Evolutionary conservation across 2,329 filamentous ascomycete genomes (phyloP).

Genomic region (Fusarium siculi): DNA sequence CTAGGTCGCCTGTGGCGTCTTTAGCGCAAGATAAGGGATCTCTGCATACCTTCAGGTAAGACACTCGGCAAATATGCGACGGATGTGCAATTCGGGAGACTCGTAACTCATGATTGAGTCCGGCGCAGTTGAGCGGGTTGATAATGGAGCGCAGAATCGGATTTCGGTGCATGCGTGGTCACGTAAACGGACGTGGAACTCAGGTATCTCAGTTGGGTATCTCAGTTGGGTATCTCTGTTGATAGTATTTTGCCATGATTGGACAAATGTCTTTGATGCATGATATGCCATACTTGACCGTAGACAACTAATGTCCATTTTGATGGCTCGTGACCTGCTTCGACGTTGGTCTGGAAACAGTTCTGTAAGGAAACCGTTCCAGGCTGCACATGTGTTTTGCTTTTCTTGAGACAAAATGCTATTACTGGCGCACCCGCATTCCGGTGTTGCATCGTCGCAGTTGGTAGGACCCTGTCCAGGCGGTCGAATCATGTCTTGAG

Average conservation of each 20-base stretch:
- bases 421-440: background rate
- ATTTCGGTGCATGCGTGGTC: background rate
- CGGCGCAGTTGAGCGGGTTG: background rate
- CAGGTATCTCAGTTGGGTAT: slow-evolving; percentile 17
- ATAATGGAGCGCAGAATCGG: background rate
- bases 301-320: background rate
- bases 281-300: background rate
- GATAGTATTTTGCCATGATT: background rate
- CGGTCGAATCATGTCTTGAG: slow-evolving; percentile 24
- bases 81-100: background rate
- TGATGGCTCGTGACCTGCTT: background rate
- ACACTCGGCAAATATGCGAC: background rate
- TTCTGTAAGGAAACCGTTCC: background rate
- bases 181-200: background rate
- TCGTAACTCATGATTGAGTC: background rate
- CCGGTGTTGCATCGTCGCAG: background rate
- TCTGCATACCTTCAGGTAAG: slow-evolving; percentile 5
- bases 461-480: background rate
- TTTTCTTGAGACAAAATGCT: background rate
- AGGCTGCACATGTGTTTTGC: background rate
- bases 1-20: slow-evolving; percentile 23
- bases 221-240: slow-evolving; percentile 12
- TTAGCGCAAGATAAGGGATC: slow-evolving; percentile 40
- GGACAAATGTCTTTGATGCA: background rate
- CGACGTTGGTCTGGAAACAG: background rate